phyloP scores from a whole-genome alignment of 805 yeast species.

The Saccharomycopsis oosterbeekiorum region DNA sequence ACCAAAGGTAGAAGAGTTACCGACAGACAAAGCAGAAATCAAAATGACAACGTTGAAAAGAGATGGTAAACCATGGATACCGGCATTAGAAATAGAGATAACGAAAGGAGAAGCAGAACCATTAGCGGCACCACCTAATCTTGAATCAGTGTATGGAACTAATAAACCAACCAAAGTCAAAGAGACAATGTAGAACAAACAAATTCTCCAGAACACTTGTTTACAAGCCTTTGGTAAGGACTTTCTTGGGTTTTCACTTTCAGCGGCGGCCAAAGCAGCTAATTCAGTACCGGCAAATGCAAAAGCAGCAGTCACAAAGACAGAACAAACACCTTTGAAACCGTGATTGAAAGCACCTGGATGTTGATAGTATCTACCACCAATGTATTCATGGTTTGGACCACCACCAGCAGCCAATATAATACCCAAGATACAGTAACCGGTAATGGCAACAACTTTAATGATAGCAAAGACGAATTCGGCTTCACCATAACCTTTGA shows the following conservation, averaged over 20 bases:
- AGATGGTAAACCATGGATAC: conserved; percentile 53
- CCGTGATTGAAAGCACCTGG: conserved; percentile 38
- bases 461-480: conserved; percentile 40
- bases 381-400: conserved; percentile 35
- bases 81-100: conserved; percentile 56
- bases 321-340: conserved; percentile 44
- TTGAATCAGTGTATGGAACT: conserved; percentile 52
- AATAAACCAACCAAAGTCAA: conserved; percentile 52
- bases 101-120: conserved; percentile 73
- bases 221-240: conserved; percentile 66
- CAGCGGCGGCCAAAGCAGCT: conserved; percentile 70
- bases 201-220: conserved; percentile 77
- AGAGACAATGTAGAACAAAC: conserved; percentile 56
- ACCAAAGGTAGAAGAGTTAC: conserved; percentile 63
- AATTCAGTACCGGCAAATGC: conserved; percentile 70
- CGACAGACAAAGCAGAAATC: conserved; percentile 59
- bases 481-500: conserved; percentile 45
- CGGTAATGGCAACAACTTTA: conserved; percentile 40
- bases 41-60: conserved; percentile 62
- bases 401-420: conserved; percentile 41
- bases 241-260: conserved; percentile 55
- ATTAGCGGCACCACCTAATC: conserved; percentile 42
- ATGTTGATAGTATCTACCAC: conserved; percentile 36
- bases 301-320: conserved; percentile 61
- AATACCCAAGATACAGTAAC: conserved; percentile 46